Percentiles rank a stretch among this genome's conserved stretches.
phyloP scores from a whole-genome alignment of 306 rosid genomes.

The Cicer yamashitae region DNA sequence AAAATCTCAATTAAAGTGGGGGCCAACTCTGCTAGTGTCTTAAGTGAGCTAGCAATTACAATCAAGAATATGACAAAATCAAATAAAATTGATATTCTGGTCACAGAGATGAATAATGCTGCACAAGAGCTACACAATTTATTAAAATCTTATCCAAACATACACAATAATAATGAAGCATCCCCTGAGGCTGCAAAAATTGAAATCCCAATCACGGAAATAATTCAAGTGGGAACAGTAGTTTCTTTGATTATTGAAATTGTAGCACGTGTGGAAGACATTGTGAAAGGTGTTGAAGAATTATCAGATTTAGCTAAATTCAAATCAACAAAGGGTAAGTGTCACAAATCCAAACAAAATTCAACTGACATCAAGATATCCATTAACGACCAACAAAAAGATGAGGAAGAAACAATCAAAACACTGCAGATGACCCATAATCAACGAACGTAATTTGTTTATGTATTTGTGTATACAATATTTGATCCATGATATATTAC shows the following conservation, averaged over 20 bases:
- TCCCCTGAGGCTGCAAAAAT: not conserved
- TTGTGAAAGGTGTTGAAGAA: constrained; percentile 64
- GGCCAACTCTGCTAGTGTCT: constrained; percentile 49
- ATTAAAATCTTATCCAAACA: constrained; percentile 58
- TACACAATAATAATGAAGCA: constrained; percentile 3
- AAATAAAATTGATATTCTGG: constrained; percentile 48
- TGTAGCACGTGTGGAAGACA: constrained; percentile 60
- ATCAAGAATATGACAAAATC: constrained; percentile 73
- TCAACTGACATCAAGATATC: not conserved
- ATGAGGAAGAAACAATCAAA: not conserved
- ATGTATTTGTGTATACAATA: not conserved
- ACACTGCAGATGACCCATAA: not conserved
- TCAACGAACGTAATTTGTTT: too few relatives aligned
- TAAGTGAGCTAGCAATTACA: constrained; percentile 63
- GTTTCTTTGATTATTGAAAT: constrained; percentile 69
- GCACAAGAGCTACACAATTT: constrained; percentile 59
- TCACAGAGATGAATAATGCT: constrained; percentile 62
- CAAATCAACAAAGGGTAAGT: not conserved
- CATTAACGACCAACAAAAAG: not conserved
- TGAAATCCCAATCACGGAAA: constrained; percentile 54
- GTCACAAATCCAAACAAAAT: constrained; percentile 5
- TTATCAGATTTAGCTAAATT: constrained; percentile 58
- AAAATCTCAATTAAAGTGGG: constrained; percentile 55
- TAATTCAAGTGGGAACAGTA: constrained; percentile 69
- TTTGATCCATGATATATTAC: not conserved